phyloP scores from a whole-genome alignment of 2,329 filamentous ascomycete species.

The Scolecobasidium constrictum region DNA sequence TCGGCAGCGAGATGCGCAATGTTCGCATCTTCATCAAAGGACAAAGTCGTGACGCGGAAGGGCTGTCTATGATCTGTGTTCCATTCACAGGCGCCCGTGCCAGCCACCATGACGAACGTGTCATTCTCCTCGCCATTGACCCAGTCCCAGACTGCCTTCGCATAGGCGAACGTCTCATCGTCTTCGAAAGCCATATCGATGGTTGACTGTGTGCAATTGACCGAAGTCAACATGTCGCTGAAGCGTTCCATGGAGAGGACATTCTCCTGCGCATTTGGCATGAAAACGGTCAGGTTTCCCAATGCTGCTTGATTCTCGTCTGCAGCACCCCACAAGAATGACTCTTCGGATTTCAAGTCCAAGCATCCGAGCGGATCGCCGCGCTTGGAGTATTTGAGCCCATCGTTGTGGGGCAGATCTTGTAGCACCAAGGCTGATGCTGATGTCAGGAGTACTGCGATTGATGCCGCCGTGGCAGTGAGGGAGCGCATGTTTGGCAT shows the following conservation, averaged over 20 bases:
- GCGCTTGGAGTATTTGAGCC: not conserved
- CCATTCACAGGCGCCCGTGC: slow-evolving; percentile 14
- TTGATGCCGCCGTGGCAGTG: not conserved
- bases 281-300: slow-evolving; percentile 15
- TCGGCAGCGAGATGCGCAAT: slow-evolving; percentile 11
- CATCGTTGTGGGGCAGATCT: slow-evolving; percentile 3
- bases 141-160: slow-evolving; percentile 14
- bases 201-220: slow-evolving; percentile 12
- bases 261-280: slow-evolving; percentile 14
- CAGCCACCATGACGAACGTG: slow-evolving; percentile 16
- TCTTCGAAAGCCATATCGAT: slow-evolving; percentile 15
- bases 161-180: slow-evolving; percentile 13
- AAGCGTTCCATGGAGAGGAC: slow-evolving; percentile 17
- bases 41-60: slow-evolving; percentile 11
- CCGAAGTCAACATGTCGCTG: slow-evolving; percentile 13
- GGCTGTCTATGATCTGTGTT: slow-evolving; percentile 13
- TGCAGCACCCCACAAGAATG: slow-evolving; percentile 15
- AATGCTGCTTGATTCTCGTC: slow-evolving; percentile 8
- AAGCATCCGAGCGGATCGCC: slow-evolving; percentile 7
- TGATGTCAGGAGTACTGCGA: not conserved
- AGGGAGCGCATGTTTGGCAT: not conserved
- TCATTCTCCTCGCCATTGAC: slow-evolving; percentile 17
- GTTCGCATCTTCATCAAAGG: slow-evolving; percentile 15
- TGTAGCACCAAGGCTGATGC: slow-evolving; percentile 3
- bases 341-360: slow-evolving; percentile 12